Evolutionary conservation across 2,329 filamentous ascomycete species (phyloP), one percentile per base, ranked within the genome.

Genomic region (Conoideocrella luteorostrata): DNA sequence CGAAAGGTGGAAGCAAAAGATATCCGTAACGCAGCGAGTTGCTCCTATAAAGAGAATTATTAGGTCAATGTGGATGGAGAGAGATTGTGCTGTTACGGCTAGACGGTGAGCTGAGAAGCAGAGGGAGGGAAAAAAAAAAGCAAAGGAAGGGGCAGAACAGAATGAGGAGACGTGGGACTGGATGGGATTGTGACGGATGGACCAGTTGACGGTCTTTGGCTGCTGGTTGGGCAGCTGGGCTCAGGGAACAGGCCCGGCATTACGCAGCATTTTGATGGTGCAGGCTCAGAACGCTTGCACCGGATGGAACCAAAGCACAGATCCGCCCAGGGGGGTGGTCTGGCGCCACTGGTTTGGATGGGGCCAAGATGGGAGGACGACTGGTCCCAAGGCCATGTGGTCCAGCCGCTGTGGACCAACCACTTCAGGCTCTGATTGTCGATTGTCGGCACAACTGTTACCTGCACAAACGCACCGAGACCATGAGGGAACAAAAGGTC

Each of bases 171-270:
- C 11, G 15, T 36, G 9, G 9, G 18, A 21, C 11, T 36, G 34
- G 7, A 20, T 10, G 17, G 34, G 26, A 9, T 13, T 29, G 26
- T 13, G 26, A 29, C 9, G 26, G 26, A 29, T 13, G 7, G 26
- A 13, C 9, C 26, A 7, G 13, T 29, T 29, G 26, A 36, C 34
- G 17, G 34, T 7, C 7, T 17, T 7, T 36, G 36, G 36, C 36
- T 6, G 36, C 36, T 39, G 36, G 36, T 39, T 26, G 36, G 36
- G 36, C 36, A 15, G 36, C 21, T 39, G 36, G 23, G 21, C 22
- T 13, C n/a, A 15, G 30, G 30, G 30, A 33, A 13, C 30, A n/a
- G 30, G 13, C 30, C 30, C 30, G 18, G 30, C n/a, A 13, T 15
- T 33, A n/a, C n/a, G n/a, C n/a, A n/a, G n/a, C n/a, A n/a, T n/a